These are phyloP conservation scores for Mycena galericulata DNA, from an alignment of 768 basidiomycete genomes.

Conservation along the genomic window DNA sequence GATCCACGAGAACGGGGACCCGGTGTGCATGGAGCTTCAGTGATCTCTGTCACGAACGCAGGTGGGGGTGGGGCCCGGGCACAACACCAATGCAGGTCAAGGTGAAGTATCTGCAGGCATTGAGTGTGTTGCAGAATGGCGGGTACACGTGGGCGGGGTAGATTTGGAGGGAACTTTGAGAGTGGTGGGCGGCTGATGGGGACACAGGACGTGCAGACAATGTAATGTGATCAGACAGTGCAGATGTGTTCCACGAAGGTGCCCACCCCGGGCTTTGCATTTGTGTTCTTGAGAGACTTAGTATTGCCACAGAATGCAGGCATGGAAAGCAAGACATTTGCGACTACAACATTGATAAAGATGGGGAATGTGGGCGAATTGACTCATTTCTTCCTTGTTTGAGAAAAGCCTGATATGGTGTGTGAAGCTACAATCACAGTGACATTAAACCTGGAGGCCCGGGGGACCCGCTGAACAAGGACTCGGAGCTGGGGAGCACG, in stretches of 20 bases:
- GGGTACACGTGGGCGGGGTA: slow-evolving; percentile 27
- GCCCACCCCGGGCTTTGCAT: slow-evolving; percentile 77
- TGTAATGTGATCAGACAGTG: slow-evolving; percentile 65
- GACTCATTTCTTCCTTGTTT: not conserved
- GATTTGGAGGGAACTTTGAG: slow-evolving; percentile 66
- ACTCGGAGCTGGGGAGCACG: slow-evolving; percentile 24
- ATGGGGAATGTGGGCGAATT: slow-evolving; percentile 2
- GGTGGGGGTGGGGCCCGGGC: slow-evolving; percentile 46
- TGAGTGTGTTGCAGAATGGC: too few species aligned
- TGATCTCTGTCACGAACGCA: slow-evolving; percentile 60
- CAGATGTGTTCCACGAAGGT: slow-evolving; percentile 71
- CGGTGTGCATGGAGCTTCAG: slow-evolving; percentile 69
- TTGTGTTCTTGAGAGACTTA: slow-evolving; percentile 73
- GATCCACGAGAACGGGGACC: slow-evolving; percentile 78
- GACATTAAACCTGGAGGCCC: slow-evolving; percentile 44
- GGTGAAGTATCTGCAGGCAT: too few species aligned
- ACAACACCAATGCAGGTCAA: slow-evolving; percentile 59
- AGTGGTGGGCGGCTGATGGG: slow-evolving; percentile 78
- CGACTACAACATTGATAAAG: slow-evolving; percentile 1
- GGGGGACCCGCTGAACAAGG: slow-evolving; percentile 1
- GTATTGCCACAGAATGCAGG: slow-evolving; percentile 32
- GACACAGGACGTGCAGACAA: slow-evolving; percentile 62
- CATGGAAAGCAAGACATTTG: not conserved
- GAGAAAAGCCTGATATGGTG: too few species aligned
- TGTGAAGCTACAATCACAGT: slow-evolving; percentile 61